These are phyloP conservation scores for Massariosphaeria phaeospora DNA, from an alignment of 495 filamentous ascomycete genomes.

Conservation along the genomic window DNA sequence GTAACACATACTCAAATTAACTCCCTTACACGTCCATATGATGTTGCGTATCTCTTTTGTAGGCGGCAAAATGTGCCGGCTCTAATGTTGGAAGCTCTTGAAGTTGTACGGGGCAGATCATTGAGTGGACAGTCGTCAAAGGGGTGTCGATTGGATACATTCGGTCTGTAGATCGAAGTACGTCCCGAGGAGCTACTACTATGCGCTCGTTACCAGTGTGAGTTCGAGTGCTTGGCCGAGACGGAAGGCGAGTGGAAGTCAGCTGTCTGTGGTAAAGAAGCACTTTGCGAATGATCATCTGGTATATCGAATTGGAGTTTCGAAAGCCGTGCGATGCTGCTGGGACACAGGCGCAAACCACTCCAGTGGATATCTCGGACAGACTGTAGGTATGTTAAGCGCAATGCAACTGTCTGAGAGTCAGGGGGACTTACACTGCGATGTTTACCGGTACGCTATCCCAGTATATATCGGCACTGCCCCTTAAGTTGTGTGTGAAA, in stretches of 20 bases:
- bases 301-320: slow-evolving; percentile 1
- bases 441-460: not conserved
- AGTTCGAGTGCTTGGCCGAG: not conserved
- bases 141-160: no score
- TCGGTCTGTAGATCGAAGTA: not conserved
- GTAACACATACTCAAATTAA: no score
- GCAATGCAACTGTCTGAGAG: not conserved
- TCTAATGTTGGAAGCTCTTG: not conserved
- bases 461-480: not conserved
- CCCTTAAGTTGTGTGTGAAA: not conserved
- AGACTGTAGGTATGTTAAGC: not conserved
- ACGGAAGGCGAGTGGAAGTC: not conserved
- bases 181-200: not conserved
- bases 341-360: slow-evolving; percentile 4
- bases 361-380: slow-evolving; percentile 6
- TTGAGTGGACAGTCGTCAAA: not conserved
- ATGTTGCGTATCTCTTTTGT: no score
- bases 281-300: not conserved
- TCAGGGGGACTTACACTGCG: not conserved
- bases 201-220: not conserved
- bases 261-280: not conserved
- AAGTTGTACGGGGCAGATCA: not conserved
- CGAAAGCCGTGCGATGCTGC: not conserved
- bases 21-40: no score
- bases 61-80: not conserved